Conservation (phyloP, 176 grass and related monocot species). For the Carex myosuroides region DNA sequence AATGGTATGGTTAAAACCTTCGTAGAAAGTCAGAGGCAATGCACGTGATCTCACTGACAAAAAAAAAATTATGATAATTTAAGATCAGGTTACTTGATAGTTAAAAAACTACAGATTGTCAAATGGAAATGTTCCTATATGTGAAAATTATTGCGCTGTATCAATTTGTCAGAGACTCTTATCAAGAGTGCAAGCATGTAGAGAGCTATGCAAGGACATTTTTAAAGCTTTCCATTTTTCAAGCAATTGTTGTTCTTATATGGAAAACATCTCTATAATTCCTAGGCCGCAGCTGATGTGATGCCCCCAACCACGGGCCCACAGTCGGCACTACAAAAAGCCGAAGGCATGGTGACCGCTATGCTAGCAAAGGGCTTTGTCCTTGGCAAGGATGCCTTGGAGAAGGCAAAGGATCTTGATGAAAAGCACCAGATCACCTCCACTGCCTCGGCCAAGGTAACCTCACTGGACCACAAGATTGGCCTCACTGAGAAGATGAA, state of each 20-base stretch:
- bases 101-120: not conserved
- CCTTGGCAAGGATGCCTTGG: conserved; percentile 66
- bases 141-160: not conserved
- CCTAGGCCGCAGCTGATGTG: not conserved
- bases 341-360: conserved; percentile 48
- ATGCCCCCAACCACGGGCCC: conserved; percentile 10
- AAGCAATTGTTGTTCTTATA: not conserved
- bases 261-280: not conserved
- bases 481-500: conserved; percentile 69
- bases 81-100: not conserved
- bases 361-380: conserved; percentile 73
- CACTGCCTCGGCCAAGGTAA: conserved; percentile 61
- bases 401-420: conserved; percentile 69
- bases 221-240: conserved; percentile 20
- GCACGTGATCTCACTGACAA: not conserved
- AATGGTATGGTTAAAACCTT: not conserved
- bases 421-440: conserved; percentile 61
- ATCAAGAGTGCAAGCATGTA: not conserved
- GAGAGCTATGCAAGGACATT: not conserved
- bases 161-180: not conserved
- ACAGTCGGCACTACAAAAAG: conserved; percentile 55
- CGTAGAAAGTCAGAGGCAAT: not conserved
- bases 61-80: not conserved
- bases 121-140: not conserved
- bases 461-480: conserved; percentile 47